Conservation (phyloP, 1,139 yeast species). For the Yamadazyma sp. region DNA sequence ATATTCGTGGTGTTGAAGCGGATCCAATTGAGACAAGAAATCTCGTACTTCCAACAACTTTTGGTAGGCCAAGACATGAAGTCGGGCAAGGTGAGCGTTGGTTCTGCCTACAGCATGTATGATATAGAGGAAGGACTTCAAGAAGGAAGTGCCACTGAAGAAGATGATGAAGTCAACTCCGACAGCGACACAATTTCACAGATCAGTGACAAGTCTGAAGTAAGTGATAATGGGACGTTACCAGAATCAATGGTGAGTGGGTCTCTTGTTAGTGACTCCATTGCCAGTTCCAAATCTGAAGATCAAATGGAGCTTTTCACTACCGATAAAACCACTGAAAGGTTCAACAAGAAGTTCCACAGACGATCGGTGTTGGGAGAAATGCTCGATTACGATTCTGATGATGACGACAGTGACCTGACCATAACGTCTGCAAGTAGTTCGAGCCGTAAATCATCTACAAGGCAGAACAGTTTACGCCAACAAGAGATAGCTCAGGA, state of each 20-base stretch:
- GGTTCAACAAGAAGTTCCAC: conserved; percentile 26
- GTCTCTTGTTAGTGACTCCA: neutral
- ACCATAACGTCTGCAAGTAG: neutral
- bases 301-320: neutral
- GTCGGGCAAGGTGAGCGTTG: conserved; percentile 9
- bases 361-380: conserved; percentile 47
- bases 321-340: conserved; percentile 22
- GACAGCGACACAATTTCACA: conserved; percentile 6
- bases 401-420: conserved; percentile 10
- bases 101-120: conserved; percentile 11
- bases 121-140: conserved; percentile 9
- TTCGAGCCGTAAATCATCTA: neutral
- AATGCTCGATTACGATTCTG: conserved; percentile 46
- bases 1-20: conserved; percentile 37
- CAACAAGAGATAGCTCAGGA: neutral
- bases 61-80: conserved; percentile 18
- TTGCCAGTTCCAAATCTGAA: neutral
- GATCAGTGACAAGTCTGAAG: too few relatives aligned
- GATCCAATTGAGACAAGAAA: conserved; percentile 45
- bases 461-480: conserved; percentile 9
- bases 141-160: conserved; percentile 2
- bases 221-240: conserved; percentile 6
- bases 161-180: conserved; percentile 3
- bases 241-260: neutral
- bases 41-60: conserved; percentile 34